Conservation (phyloP, 768 basidiomycete species). For the Phlebiopsis flavidoalba region DNA sequence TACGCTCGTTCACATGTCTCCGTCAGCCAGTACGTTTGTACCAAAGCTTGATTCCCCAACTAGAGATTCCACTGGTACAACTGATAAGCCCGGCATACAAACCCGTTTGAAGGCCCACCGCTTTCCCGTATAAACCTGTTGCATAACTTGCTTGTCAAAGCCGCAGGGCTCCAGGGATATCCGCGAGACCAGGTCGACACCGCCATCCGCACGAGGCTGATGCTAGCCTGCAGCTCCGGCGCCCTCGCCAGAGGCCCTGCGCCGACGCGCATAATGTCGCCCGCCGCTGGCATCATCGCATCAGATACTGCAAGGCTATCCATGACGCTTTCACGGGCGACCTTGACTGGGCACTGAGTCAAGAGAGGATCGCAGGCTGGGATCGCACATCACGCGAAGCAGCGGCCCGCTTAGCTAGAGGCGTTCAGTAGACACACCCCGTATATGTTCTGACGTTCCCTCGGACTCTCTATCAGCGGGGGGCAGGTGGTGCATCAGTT, state of each 20-base stretch:
- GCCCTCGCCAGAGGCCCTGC: neutral
- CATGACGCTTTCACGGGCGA: neutral
- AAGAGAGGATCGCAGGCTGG: too few species aligned
- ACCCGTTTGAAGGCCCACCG: neutral
- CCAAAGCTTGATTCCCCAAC: neutral
- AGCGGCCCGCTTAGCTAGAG: neutral
- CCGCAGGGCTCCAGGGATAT: neutral
- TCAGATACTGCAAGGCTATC: neutral
- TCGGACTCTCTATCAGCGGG: neutral
- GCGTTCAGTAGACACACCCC: neutral
- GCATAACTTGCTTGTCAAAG: neutral
- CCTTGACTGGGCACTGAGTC: neutral
- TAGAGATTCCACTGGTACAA: neutral
- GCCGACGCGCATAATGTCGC: neutral
- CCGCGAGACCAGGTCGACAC: neutral
- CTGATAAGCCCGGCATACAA: neutral
- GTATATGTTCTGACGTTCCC: neutral
- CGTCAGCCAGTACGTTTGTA: conserved; percentile 3
- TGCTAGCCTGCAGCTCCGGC: neutral
- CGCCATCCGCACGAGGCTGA: conserved; percentile 4
- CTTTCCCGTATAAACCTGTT: neutral
- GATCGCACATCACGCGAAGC: neutral
- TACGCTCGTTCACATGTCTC: conserved; percentile 5
- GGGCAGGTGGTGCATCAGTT: conserved; percentile 1
- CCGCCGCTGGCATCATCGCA: neutral